Evolutionary conservation across 2,329 filamentous ascomycete genomes (phyloP).

Genomic region (Ophiostoma triangulosporum): DNA sequence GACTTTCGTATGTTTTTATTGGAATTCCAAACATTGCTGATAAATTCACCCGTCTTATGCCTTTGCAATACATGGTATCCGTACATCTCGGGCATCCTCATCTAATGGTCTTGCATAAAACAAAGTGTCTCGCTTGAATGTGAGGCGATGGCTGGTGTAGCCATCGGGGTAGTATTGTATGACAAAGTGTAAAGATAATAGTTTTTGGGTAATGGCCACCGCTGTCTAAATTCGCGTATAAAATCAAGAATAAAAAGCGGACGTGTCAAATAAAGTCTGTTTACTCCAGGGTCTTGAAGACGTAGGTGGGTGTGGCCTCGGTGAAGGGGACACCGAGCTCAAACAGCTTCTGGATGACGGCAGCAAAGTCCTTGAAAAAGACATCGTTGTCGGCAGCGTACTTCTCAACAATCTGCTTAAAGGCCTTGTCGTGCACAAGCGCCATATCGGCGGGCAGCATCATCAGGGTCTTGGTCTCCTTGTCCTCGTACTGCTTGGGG

Average conservation of each 20-base stretch:
- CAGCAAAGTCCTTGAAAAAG: slow-evolving; percentile 89
- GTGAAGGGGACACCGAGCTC: slow-evolving; percentile 89
- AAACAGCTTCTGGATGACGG: slow-evolving; percentile 68
- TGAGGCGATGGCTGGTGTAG: neutral
- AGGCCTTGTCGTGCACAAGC: slow-evolving; percentile 75
- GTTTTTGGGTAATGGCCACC: neutral
- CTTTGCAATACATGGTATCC: too few species aligned
- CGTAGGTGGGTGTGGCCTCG: slow-evolving; percentile 45
- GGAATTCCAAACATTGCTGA: too few species aligned
- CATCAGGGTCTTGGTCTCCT: slow-evolving; percentile 78
- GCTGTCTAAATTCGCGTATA: neutral
- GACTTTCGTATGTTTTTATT: too few species aligned
- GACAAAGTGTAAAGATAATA: neutral
- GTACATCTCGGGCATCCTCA: too few species aligned
- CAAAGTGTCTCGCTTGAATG: neutral
- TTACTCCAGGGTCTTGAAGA: slow-evolving; percentile 46
- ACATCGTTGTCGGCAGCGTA: slow-evolving; percentile 83
- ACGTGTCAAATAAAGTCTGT: neutral
- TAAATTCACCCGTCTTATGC: too few species aligned
- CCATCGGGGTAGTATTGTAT: neutral
- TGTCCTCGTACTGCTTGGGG: slow-evolving; percentile 81
- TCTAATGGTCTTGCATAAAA: neutral
- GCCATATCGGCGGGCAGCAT: slow-evolving; percentile 92
- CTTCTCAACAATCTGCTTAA: slow-evolving; percentile 65
- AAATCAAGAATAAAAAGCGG: neutral